These are phyloP conservation scores for Pseudocercospora fuligena DNA, from an alignment of 2,329 filamentous ascomycete genomes.

Conservation along the genomic window DNA sequence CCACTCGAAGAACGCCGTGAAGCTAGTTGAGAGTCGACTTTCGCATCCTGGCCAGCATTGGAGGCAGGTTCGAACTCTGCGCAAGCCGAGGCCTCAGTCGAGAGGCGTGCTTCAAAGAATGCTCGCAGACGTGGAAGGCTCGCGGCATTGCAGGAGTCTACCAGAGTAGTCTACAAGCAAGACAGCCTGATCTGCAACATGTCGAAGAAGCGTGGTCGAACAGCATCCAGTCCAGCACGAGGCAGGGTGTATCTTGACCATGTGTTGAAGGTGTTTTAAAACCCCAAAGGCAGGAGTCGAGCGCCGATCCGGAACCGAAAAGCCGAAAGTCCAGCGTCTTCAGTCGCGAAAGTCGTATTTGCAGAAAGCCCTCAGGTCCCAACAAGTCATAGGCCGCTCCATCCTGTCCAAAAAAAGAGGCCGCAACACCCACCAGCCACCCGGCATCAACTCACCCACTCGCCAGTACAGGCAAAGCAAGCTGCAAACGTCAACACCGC, in stretches of 20 bases:
- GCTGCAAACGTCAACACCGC: conserved; percentile 7
- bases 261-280: neutral
- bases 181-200: neutral
- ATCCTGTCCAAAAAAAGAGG: neutral
- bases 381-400: neutral
- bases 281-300: too few relatives aligned
- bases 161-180: conserved; percentile 2
- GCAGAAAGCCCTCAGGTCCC: neutral
- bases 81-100: too few relatives aligned
- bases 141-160: neutral
- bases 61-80: too few relatives aligned
- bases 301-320: too few relatives aligned
- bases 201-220: neutral
- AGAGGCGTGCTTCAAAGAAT: too few relatives aligned
- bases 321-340: neutral
- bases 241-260: neutral
- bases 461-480: neutral
- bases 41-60: too few relatives aligned
- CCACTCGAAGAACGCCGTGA: too few relatives aligned
- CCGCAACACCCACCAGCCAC: conserved; percentile 7
- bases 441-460: conserved; percentile 9
- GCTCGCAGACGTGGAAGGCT: neutral
- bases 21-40: too few relatives aligned
- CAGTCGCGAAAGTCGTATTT: neutral
- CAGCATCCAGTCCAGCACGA: neutral